Evolutionary conservation across 176 grass and related monocot genomes (phyloP).

Genomic region (Aechmea fasciata): DNA sequence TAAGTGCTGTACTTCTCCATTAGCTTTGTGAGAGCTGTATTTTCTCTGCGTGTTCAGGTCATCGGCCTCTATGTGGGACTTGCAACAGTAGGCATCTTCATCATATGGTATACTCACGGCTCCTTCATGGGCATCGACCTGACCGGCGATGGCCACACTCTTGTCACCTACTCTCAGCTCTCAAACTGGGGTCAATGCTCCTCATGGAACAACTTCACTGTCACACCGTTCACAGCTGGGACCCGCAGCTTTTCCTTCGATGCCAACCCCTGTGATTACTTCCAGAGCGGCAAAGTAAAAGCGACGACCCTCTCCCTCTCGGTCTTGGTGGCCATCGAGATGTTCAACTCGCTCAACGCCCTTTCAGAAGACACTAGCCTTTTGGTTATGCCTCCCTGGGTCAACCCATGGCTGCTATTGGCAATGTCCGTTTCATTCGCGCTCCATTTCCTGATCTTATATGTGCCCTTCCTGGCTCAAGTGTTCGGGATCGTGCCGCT

Average conservation of each 20-base stretch:
- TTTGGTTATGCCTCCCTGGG: constrained; percentile 89
- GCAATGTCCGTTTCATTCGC: constrained; percentile 81
- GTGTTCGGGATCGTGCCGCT: constrained; percentile 89
- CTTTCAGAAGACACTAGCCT: constrained; percentile 87
- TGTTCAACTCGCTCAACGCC: constrained; percentile 97
- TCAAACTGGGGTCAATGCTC: constrained; percentile 92
- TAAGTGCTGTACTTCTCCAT: neutral
- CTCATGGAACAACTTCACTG: constrained; percentile 65
- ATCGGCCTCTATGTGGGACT: constrained; percentile 68
- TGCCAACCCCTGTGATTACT: constrained; percentile 72
- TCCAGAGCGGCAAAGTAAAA: constrained; percentile 86
- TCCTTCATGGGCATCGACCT: constrained; percentile 97
- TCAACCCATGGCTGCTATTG: constrained; percentile 78
- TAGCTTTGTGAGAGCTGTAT: neutral
- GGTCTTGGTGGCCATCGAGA: constrained; percentile 84
- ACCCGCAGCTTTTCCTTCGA: constrained; percentile 57
- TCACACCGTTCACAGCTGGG: constrained; percentile 67
- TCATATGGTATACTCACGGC: constrained; percentile 92
- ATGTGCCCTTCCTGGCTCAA: constrained; percentile 64
- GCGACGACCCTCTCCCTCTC: constrained; percentile 75
- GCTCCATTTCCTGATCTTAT: constrained; percentile 91
- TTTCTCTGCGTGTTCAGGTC: constrained; percentile 24
- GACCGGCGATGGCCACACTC: constrained; percentile 70
- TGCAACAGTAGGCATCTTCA: constrained; percentile 84
- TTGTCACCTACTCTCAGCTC: constrained; percentile 85